Conservation (phyloP, 2,329 filamentous ascomycete species). For the Fusarium sp. region DNA sequence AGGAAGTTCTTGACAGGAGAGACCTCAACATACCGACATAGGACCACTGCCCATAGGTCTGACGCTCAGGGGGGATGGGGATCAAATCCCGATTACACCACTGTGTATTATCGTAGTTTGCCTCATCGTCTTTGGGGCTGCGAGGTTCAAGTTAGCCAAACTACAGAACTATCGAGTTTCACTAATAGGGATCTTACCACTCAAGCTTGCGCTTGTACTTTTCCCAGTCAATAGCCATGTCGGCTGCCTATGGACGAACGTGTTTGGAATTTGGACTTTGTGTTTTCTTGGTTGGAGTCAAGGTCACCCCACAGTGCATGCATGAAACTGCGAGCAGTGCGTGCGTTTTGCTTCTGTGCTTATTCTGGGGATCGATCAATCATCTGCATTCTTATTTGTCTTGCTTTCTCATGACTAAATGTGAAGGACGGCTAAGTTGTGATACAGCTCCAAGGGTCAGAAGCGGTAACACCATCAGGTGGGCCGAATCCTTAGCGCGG, state of each 20-base stretch:
- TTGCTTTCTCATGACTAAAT: not conserved
- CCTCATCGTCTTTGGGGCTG: constrained; percentile 43
- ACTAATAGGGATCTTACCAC: constrained; percentile 6
- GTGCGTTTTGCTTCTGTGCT: not conserved
- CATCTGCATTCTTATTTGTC: constrained; percentile 21
- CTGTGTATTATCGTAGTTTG: constrained; percentile 46
- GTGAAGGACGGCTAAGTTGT: not conserved
- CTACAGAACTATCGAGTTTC: not conserved
- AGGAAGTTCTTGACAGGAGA: not conserved
- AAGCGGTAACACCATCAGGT: not conserved
- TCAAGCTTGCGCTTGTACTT: constrained; percentile 25
- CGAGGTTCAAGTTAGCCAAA: not conserved
- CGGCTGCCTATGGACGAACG: not conserved
- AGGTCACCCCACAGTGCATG: not conserved
- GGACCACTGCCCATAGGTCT: constrained; percentile 43
- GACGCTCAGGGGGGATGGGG: constrained; percentile 43
- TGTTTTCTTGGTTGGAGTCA: not conserved
- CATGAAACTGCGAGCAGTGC: constrained; percentile 7
- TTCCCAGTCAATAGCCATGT: constrained; percentile 20
- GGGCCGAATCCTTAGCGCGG: not conserved
- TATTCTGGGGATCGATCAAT: constrained; percentile 1
- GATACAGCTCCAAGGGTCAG: not conserved
- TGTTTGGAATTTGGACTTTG: not conserved
- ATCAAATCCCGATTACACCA: constrained; percentile 50
- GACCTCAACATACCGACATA: constrained; percentile 37